Percentiles rank a stretch among this genome's conserved stretches.
Conservation (phyloP, 2,329 filamentous ascomycete genomes). For the Lachnellula hyalina region DNA sequence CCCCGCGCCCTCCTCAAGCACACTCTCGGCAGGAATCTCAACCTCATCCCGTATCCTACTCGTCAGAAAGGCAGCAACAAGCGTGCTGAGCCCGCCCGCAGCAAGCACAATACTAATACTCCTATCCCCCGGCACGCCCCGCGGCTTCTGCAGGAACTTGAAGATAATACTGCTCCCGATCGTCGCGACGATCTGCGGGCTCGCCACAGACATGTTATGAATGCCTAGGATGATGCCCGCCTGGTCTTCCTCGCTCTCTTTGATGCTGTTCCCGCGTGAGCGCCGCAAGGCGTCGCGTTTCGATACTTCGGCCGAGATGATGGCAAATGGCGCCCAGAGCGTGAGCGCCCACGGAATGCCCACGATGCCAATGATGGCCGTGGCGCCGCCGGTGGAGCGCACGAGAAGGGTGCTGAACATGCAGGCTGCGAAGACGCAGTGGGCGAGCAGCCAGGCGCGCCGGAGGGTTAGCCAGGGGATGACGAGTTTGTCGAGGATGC, state of each 20-base stretch:
- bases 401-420: conserved; percentile 85
- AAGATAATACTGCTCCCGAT: conserved; percentile 81
- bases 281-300: conserved; percentile 67
- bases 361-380: conserved; percentile 70
- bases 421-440: conserved; percentile 74
- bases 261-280: conserved; percentile 28
- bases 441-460: conserved; percentile 78
- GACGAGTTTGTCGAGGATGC: conserved; percentile 54
- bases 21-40: conserved; percentile 18
- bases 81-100: conserved; percentile 72
- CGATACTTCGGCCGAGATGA: conserved; percentile 89
- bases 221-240: conserved; percentile 78
- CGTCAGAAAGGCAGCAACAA: conserved; percentile 66
- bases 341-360: conserved; percentile 91
- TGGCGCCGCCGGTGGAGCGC: conserved; percentile 63
- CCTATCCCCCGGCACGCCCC: conserved; percentile 77
- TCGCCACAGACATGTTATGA: conserved; percentile 90
- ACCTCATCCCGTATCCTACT: conserved; percentile 31
- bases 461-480: conserved; percentile 83
- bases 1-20: conserved; percentile 4
- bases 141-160: conserved; percentile 77
- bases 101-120: conserved; percentile 84
- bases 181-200: conserved; percentile 87
- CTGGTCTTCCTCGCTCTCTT: conserved; percentile 20
- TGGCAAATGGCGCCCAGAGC: conserved; percentile 90